Conservation (phyloP, 2,329 filamentous ascomycete species). For the Phaeosphaeria sp. region DNA sequence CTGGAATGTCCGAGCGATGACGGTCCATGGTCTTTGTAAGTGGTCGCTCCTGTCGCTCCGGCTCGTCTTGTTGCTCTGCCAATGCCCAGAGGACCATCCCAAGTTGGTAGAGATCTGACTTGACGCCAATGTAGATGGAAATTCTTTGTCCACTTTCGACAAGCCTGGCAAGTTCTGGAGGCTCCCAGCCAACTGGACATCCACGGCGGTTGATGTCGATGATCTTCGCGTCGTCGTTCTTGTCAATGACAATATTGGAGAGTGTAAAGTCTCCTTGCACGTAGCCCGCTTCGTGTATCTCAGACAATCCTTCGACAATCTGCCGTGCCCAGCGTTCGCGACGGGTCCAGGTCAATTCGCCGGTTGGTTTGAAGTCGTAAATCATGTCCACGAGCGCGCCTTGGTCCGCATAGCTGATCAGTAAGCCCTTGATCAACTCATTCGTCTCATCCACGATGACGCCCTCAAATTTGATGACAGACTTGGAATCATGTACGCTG, state of each 20-base stretch:
- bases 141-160: constrained; percentile 90
- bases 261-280: constrained; percentile 98
- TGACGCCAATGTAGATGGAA: constrained; percentile 97
- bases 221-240: constrained; percentile 84
- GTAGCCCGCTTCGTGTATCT: constrained; percentile 94
- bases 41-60: constrained; percentile 78
- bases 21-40: constrained; percentile 48
- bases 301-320: constrained; percentile 85
- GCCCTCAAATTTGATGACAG: constrained; percentile 86
- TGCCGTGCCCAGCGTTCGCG: constrained; percentile 89
- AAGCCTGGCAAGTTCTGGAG: constrained; percentile 84
- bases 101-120: constrained; percentile 93
- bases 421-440: constrained; percentile 79
- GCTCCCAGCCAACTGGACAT: constrained; percentile 98
- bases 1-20: constrained; percentile 64
- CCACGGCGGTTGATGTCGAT: constrained; percentile 98
- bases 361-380: constrained; percentile 71
- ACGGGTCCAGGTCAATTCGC: constrained; percentile 68
- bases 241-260: constrained; percentile 94
- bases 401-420: constrained; percentile 86
- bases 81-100: constrained; percentile 97
- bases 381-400: constrained; percentile 91
- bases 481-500: constrained; percentile 71
- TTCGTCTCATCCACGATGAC: constrained; percentile 82
- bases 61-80: constrained; percentile 86